Evolutionary conservation across 345 rosid species (phyloP).

Genomic region (Salix arbutifolia): DNA sequence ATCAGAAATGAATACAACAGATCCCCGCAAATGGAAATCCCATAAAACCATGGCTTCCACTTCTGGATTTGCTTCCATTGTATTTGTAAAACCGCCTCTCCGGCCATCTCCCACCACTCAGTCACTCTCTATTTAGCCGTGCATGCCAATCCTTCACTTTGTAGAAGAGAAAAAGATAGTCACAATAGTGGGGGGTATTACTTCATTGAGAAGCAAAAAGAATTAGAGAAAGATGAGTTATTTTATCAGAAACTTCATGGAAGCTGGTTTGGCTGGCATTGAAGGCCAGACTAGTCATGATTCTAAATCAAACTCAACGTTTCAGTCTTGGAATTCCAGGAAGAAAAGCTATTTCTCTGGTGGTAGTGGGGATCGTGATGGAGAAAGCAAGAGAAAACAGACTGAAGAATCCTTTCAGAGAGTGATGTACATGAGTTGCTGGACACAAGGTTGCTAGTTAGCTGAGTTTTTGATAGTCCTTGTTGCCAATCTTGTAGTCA

Average conservation of each 20-base stretch:
- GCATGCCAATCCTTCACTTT: background rate
- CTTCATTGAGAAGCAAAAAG: background rate
- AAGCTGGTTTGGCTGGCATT: background rate
- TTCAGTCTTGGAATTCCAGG: background rate
- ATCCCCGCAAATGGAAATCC: background rate
- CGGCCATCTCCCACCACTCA: background rate
- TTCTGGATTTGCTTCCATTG: background rate
- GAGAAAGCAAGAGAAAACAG: slow-evolving; percentile 11
- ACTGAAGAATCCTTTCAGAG: slow-evolving; percentile 34
- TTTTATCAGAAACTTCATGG: background rate
- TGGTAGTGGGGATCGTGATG: background rate
- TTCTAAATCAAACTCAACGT: slow-evolving; percentile 8
- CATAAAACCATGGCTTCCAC: background rate
- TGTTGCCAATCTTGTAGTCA: background rate
- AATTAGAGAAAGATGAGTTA: background rate
- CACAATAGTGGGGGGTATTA: too few relatives aligned
- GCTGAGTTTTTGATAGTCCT: too few relatives aligned
- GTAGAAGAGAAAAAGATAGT: background rate
- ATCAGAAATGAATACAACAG: background rate
- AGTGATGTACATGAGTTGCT: slow-evolving; percentile 42
- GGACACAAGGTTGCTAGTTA: slow-evolving; percentile 27
- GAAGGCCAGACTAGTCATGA: background rate
- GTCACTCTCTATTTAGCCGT: background rate
- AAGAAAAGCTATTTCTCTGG: background rate
- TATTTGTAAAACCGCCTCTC: background rate